Conservation (phyloP, 768 basidiomycete species). For the Ramaria rubella region DNA sequence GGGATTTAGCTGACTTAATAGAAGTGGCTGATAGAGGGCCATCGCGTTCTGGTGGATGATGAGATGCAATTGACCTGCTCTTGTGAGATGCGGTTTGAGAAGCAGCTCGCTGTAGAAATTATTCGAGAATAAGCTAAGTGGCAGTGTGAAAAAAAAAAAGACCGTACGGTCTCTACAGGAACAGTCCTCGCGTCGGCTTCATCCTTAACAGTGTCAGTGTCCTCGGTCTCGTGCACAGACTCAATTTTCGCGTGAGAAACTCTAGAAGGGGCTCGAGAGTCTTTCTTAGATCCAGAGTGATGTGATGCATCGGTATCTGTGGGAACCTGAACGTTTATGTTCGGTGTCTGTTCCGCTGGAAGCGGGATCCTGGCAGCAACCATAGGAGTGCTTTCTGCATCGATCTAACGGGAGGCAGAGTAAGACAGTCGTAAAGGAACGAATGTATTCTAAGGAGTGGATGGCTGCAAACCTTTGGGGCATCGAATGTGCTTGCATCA, state of each 20-base stretch:
- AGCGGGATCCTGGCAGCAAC: background rate
- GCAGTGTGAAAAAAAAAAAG: background rate
- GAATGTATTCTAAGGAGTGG: background rate
- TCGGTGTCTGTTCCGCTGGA: background rate
- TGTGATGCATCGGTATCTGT: background rate
- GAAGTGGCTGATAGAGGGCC: conserved; percentile 2
- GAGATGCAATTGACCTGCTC: conserved; percentile 5
- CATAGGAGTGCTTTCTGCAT: background rate
- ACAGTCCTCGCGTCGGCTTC: conserved; percentile 8
- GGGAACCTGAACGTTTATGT: conserved; percentile 6
- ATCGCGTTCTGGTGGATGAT: conserved; percentile 1
- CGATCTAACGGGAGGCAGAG: background rate
- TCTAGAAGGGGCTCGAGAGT: conserved; percentile 8
- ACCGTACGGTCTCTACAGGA: conserved; percentile 8
- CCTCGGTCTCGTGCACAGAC: conserved; percentile 7
- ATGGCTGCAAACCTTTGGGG: background rate
- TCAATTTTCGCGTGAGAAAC: background rate
- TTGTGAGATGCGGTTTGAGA: conserved; percentile 5
- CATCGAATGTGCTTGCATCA: conserved; percentile 4
- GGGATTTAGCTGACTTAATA: conserved; percentile 2
- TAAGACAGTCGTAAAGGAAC: background rate
- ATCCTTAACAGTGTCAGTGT: conserved; percentile 4
- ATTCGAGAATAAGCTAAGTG: background rate
- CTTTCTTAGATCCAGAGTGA: background rate
- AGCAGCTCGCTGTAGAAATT: background rate